Evolutionary conservation across 1,139 yeast genomes (phyloP), one percentile per base, ranked within the genome.

Genomic region (Pneumocystis carinii): DNA sequence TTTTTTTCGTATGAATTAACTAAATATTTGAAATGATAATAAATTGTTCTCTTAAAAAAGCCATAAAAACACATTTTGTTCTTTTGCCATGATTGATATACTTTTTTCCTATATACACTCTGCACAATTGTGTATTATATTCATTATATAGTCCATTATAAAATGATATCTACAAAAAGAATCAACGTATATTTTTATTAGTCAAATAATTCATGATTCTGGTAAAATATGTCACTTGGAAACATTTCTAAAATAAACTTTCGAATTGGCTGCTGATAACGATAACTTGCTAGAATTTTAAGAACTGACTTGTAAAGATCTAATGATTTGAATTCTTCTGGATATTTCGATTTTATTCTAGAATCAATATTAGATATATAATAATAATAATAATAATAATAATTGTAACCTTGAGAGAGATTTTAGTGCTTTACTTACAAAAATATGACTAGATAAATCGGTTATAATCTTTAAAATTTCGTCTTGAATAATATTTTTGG

Each of bases 161-260:
- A 37, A 14, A 15, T 37, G n/a, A 15, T 37, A 37, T 37, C 12
- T 37, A 37, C 5, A 48, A 3, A 42, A 24, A 48, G 35, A 48
- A 15, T 41, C 4, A 19, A 3, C 27, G 24, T 48, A 19, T 12
- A 48, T 12, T 48, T 12, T 24, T 24, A 48, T 48, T 24, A 5
- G 4, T 24, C 19, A 19, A 5, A 48, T 24, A 24, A 12, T 12
- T 48, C 55, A 24, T 4, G 12, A 48, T 48, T 24, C 10, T 48
- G 55, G n/a, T 48, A 48, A 48, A 48, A 48, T 48, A 48, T 19
- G 10, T 48, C 55, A 12, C 55, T 24, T 24, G 55, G 14, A 57
- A 89, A 85, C 65, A 87, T 75, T 62, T 85, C 90, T 69, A 89
- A 79, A 10, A 90, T 77, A 69, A 84, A 86, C 68, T 83, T 79